These are phyloP conservation scores for Parastagonospora avenae DNA, from an alignment of 2,329 filamentous ascomycete genomes.

Conservation along the genomic window DNA sequence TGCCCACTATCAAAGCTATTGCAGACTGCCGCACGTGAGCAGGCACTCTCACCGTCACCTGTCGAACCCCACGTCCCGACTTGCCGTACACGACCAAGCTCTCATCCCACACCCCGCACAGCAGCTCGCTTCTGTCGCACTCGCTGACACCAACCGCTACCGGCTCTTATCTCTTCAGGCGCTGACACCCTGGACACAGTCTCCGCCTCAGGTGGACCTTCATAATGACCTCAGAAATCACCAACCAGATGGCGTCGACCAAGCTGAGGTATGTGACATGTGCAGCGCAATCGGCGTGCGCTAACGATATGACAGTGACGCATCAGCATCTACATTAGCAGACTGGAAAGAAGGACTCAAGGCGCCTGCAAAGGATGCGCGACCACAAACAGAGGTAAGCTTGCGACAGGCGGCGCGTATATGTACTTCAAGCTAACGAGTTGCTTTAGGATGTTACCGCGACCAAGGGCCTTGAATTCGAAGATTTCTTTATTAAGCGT, in stretches of 20 bases:
- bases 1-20: conserved; percentile 7
- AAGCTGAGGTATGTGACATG: conserved; percentile 52
- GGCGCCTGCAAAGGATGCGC: conserved; percentile 73
- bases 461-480: conserved; percentile 96
- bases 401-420: neutral
- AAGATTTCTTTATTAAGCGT: conserved; percentile 93
- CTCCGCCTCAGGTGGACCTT: conserved; percentile 31
- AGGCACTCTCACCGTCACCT: conserved; percentile 15
- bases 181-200: conserved; percentile 18
- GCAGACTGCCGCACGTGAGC: conserved; percentile 16
- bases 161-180: conserved; percentile 11
- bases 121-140: conserved; percentile 19
- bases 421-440: conserved; percentile 6
- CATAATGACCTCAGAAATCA: conserved; percentile 57
- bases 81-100: conserved; percentile 16
- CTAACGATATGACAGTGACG: conserved; percentile 49
- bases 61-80: conserved; percentile 20
- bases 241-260: conserved; percentile 62
- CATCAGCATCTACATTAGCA: conserved; percentile 54
- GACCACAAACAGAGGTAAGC: conserved; percentile 79
- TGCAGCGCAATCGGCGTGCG: neutral
- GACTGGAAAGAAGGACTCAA: conserved; percentile 79
- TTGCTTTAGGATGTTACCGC: conserved; percentile 87
- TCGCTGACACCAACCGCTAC: conserved; percentile 21
- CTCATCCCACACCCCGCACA: conserved; percentile 19